Conservation (phyloP, 2,329 filamentous ascomycete species). For the Lachnum nothofagi region DNA sequence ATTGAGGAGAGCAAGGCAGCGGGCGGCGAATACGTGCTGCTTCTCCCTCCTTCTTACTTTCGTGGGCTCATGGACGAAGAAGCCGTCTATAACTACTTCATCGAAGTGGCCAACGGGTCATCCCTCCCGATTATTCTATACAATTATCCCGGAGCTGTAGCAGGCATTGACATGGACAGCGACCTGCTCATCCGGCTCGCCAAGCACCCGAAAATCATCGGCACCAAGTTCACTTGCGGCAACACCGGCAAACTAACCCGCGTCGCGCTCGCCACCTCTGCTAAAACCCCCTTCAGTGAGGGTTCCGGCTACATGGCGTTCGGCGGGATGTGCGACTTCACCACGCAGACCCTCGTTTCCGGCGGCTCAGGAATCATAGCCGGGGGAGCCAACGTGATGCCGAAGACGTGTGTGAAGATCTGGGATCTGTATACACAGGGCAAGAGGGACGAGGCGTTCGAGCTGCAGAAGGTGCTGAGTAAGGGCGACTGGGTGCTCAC, state of each 20-base stretch:
- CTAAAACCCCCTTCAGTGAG: constrained; percentile 57
- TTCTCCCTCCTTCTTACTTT: constrained; percentile 82
- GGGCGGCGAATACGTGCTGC: constrained; percentile 73
- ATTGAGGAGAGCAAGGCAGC: constrained; percentile 60
- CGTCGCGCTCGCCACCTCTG: constrained; percentile 67
- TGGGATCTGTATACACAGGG: constrained; percentile 72
- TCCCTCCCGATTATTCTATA: constrained; percentile 78
- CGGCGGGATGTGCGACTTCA: constrained; percentile 84
- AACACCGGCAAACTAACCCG: constrained; percentile 86
- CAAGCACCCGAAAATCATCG: constrained; percentile 75
- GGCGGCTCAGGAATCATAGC: constrained; percentile 82
- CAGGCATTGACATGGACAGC: constrained; percentile 84
- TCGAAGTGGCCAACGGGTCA: constrained; percentile 63
- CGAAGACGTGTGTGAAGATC: constrained; percentile 72
- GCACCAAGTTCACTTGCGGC: constrained; percentile 88
- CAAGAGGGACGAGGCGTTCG: constrained; percentile 68
- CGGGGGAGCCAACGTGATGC: constrained; percentile 79
- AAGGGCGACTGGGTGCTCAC: constrained; percentile 79
- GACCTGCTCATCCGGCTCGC: constrained; percentile 77
- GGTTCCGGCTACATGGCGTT: constrained; percentile 76
- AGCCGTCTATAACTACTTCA: constrained; percentile 64
- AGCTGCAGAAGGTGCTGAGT: constrained; percentile 70
- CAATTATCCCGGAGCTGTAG: constrained; percentile 85
- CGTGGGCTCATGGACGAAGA: constrained; percentile 67
- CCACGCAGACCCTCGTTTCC: constrained; percentile 71